Percentiles rank a stretch among this genome's conserved stretches.
Conservation (phyloP, 768 basidiomycete genomes). For the Lactarius trivialis region DNA sequence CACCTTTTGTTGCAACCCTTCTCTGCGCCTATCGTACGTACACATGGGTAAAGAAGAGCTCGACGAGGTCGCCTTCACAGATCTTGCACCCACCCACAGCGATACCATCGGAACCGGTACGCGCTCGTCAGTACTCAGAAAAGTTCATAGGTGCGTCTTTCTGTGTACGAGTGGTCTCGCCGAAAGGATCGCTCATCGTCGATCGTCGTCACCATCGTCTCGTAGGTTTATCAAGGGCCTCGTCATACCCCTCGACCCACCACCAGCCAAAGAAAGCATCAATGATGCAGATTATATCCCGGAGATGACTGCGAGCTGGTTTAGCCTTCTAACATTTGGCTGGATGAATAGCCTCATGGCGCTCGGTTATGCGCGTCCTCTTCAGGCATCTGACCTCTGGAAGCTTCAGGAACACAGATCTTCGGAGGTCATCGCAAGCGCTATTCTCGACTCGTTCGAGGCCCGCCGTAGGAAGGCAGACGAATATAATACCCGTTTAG, state of each 20-base stretch:
- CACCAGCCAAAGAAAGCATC: slow-evolving; percentile 45
- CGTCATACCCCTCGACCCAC: slow-evolving; percentile 25
- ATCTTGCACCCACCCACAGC: neutral
- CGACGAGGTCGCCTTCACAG: neutral
- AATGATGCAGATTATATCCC: slow-evolving; percentile 59
- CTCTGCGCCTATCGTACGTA: neutral
- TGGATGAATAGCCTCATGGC: slow-evolving; percentile 72
- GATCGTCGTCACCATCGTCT: neutral
- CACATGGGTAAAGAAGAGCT: neutral
- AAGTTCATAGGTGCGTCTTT: slow-evolving; percentile 8
- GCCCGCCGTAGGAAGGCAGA: slow-evolving; percentile 47
- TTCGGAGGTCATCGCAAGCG: slow-evolving; percentile 52
- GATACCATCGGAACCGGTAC: neutral
- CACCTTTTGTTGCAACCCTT: too few relatives aligned
- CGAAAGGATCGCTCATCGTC: neutral
- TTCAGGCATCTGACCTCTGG: slow-evolving; percentile 77
- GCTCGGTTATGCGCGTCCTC: slow-evolving; percentile 72
- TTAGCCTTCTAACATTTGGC: slow-evolving; percentile 54
- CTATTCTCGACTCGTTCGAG: slow-evolving; percentile 61
- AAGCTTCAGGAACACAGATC: slow-evolving; percentile 60
- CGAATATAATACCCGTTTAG: slow-evolving; percentile 65
- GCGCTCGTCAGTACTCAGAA: neutral
- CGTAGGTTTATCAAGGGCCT: slow-evolving; percentile 20
- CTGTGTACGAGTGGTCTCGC: too few relatives aligned
- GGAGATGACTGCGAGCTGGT: slow-evolving; percentile 56